These are phyloP conservation scores for Calvatia gigantea DNA, from an alignment of 768 basidiomycete genomes.

Conservation along the genomic window DNA sequence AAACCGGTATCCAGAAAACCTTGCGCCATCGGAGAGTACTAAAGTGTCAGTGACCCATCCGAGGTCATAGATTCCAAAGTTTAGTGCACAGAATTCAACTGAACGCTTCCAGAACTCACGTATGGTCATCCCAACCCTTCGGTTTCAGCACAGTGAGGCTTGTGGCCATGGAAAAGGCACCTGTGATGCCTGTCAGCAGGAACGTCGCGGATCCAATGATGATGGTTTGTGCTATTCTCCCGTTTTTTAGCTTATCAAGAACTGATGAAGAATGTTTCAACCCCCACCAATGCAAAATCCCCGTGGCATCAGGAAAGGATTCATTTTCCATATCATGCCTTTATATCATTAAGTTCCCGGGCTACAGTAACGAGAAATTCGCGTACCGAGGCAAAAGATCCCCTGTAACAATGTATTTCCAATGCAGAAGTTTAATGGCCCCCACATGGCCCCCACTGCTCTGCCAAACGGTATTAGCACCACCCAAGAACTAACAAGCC, in stretches of 20 bases:
- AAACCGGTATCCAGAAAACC: slow-evolving; percentile 39
- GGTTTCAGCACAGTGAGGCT: slow-evolving; percentile 35
- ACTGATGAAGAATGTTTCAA: slow-evolving; percentile 14
- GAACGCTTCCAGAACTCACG: slow-evolving; percentile 21
- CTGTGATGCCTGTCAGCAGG: slow-evolving; percentile 40
- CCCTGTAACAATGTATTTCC: slow-evolving; percentile 51
- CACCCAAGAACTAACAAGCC: slow-evolving; percentile 47
- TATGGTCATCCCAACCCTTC: slow-evolving; percentile 35
- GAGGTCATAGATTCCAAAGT: neutral
- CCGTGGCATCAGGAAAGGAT: slow-evolving; percentile 54
- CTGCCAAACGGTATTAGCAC: slow-evolving; percentile 43
- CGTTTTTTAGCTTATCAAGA: neutral
- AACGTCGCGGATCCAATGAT: slow-evolving; percentile 40
- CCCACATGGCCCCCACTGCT: slow-evolving; percentile 43
- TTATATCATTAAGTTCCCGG: neutral
- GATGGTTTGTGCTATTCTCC: slow-evolving; percentile 36
- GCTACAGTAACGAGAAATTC: neutral
- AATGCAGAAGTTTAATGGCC: slow-evolving; percentile 42
- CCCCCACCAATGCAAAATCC: slow-evolving; percentile 56
- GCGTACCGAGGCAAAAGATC: slow-evolving; percentile 58
- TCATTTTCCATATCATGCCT: slow-evolving; percentile 68
- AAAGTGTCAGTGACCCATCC: neutral
- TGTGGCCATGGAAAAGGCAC: slow-evolving; percentile 44
- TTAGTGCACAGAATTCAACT: slow-evolving; percentile 8
- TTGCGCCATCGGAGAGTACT: slow-evolving; percentile 51